Conservation (phyloP, 208 protist species). For the Trypanosoma theileri region DNA sequence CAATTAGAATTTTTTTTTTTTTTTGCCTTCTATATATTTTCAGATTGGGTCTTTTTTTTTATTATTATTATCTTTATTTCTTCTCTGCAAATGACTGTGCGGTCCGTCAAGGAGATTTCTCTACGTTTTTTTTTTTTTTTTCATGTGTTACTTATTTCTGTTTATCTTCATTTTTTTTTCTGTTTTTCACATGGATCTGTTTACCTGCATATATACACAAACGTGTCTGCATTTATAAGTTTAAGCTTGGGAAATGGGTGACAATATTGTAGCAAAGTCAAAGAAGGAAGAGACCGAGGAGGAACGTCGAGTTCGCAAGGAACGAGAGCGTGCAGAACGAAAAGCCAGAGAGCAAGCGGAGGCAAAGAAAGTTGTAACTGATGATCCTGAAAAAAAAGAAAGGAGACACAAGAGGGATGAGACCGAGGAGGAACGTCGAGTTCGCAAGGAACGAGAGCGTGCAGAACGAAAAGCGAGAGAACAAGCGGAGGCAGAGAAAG, state of each 20-base stretch:
- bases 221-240: too few relatives aligned
- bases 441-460: constrained; percentile 39
- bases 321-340: constrained; percentile 40
- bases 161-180: constrained; percentile 18
- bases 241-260: too few relatives aligned
- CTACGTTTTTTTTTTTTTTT: constrained; percentile 12
- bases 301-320: constrained; percentile 65
- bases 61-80: not conserved
- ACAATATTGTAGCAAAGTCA: too few relatives aligned
- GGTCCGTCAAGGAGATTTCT: not conserved
- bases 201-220: too few relatives aligned
- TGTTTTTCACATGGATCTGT: too few relatives aligned
- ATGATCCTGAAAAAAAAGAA: constrained; percentile 14
- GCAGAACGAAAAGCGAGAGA: constrained; percentile 50
- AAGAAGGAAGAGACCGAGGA: constrained; percentile 67
- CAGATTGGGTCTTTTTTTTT: not conserved
- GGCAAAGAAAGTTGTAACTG: not conserved
- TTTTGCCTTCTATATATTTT: not conserved
- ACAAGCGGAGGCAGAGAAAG: constrained; percentile 16
- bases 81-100: not conserved
- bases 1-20: not conserved
- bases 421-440: constrained; percentile 30
- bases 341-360: constrained; percentile 23
- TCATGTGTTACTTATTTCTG: constrained; percentile 5
- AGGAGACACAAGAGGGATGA: constrained; percentile 25